Base-by-base conservation (phyloP, 345 rosid species). In the Ceriops tagal region DNA sequence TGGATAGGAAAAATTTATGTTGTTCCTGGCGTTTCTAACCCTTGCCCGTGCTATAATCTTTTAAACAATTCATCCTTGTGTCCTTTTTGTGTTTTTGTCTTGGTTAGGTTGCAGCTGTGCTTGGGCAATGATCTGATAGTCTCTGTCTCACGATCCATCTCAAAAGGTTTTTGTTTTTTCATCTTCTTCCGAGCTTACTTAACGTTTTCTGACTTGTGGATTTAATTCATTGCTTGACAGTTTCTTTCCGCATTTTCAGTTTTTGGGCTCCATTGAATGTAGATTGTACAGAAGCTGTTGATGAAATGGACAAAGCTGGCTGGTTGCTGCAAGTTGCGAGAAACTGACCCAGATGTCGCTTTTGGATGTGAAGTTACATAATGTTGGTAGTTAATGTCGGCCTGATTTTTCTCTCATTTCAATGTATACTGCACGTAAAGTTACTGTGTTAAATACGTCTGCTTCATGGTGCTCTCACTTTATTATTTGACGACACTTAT, bases 21-120 rank as follows among this genome's bases (percentile, higher is more conserved):
- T 62, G 22, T 59, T 71, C 53, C 70, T 28, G 84, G 71, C 64
- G 68, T 75, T 34, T 65, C 83, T 81, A 72, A 75, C 77, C 71
- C 57, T 71, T 68, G 57, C 5, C 15, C 3, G 49, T 43, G 49
- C 16, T 43, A 13, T 56, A 47, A 16, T 37, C 28, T 65, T 27
- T 27, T 61, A 34, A 34, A 34, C 37, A 35, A 27, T 53, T 62
- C 35, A 34, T 49, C 47, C 47, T 10, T 2, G 47, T 37, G 16
- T 8, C 62, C 57, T 34, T 34, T 7, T 34, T 34, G 0, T 31
- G 5, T 34, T 6, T 34, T 34, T 60, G 58, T 68, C 64, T 73
- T 73, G 71, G 53, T 43, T 84, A 84, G 84, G 81, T 76, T 62
- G 88, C 70, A 78, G 84, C 72, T 59, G 72, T 56, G 72, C 64